Percentiles rank a stretch among this genome's conserved stretches.
Conservation (phyloP, 306 rosid genomes). For the Vigna radiata region DNA sequence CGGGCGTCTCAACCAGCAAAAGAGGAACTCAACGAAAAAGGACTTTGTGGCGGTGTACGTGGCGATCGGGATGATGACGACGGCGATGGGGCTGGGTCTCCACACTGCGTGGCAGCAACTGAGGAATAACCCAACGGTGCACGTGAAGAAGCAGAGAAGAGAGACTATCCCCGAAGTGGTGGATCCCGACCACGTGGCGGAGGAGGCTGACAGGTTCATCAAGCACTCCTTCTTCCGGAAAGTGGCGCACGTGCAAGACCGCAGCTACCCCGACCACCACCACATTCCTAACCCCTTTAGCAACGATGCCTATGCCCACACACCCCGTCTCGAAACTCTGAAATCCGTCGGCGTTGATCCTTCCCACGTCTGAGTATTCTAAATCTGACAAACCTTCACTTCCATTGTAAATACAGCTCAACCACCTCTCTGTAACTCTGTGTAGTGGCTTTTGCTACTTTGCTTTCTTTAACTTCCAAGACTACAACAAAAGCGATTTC, state of each 20-base stretch:
- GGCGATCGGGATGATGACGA: constrained; percentile 69
- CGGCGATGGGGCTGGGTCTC: constrained; percentile 58
- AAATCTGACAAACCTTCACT: no score
- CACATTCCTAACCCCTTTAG: constrained; percentile 46
- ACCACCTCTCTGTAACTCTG: no score
- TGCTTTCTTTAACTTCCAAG: no score
- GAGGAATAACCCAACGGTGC: constrained; percentile 62
- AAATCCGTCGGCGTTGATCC: constrained; percentile 72
- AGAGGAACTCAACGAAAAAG: constrained; percentile 31
- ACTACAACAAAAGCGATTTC: no score
- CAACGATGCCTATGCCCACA: constrained; percentile 56
- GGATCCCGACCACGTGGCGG: constrained; percentile 78
- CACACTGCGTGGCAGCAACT: constrained; percentile 82
- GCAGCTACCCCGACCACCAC: constrained; percentile 43
- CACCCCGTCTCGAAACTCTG: constrained; percentile 53
- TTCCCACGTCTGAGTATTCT: neutral
- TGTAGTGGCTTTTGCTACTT: no score
- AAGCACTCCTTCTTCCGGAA: constrained; percentile 72
- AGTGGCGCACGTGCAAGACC: constrained; percentile 74
- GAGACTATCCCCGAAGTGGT: constrained; percentile 88
- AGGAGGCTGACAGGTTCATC: constrained; percentile 44
- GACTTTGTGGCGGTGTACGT: constrained; percentile 72
- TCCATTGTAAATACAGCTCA: no score
- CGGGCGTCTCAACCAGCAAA: constrained; percentile 29
- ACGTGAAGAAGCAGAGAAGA: constrained; percentile 70